Percentiles rank a stretch among this genome's conserved stretches.
phyloP scores from a whole-genome alignment of 1,284 basidiomycete genomes.

The Ustilago tritici region DNA sequence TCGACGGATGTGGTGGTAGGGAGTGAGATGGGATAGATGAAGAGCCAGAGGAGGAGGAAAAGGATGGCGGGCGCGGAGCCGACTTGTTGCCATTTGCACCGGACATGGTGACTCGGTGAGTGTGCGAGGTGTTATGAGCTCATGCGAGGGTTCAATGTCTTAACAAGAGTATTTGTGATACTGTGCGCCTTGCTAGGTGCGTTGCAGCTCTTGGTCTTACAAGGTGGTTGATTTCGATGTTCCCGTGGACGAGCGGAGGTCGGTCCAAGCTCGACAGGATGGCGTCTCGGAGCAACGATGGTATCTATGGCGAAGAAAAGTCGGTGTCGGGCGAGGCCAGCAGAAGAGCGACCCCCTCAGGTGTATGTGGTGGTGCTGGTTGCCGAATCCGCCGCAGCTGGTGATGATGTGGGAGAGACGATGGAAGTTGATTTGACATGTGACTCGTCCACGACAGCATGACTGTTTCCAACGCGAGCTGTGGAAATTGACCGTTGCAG shows the following conservation, averaged over 20 bases:
- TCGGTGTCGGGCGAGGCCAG: too few relatives aligned
- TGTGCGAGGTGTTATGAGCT: slow-evolving; percentile 8
- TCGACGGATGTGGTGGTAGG: slow-evolving; percentile 40
- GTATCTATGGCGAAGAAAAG: neutral
- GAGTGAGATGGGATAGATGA: slow-evolving; percentile 17
- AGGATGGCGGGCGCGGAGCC: slow-evolving; percentile 18
- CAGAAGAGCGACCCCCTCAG: neutral
- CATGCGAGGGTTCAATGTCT: slow-evolving; percentile 15
- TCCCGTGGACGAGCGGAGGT: neutral
- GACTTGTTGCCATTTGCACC: slow-evolving; percentile 36
- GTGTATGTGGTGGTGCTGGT: neutral
- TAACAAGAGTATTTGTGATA: neutral
- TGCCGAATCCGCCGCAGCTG: neutral
- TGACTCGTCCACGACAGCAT: neutral
- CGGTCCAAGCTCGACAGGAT: neutral
- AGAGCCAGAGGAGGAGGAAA: slow-evolving; percentile 4
- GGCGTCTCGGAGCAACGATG: neutral
- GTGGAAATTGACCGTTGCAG: slow-evolving; percentile 15
- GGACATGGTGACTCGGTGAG: slow-evolving; percentile 22
- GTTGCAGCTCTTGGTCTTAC: neutral
- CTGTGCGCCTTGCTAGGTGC: neutral
- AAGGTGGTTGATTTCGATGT: neutral
- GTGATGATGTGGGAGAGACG: neutral
- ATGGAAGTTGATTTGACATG: neutral
- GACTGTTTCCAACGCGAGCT: slow-evolving; percentile 7